Base-by-base conservation (phyloP, 2,329 filamentous ascomycete genomes). In the Echinosphaeria canescens region DNA sequence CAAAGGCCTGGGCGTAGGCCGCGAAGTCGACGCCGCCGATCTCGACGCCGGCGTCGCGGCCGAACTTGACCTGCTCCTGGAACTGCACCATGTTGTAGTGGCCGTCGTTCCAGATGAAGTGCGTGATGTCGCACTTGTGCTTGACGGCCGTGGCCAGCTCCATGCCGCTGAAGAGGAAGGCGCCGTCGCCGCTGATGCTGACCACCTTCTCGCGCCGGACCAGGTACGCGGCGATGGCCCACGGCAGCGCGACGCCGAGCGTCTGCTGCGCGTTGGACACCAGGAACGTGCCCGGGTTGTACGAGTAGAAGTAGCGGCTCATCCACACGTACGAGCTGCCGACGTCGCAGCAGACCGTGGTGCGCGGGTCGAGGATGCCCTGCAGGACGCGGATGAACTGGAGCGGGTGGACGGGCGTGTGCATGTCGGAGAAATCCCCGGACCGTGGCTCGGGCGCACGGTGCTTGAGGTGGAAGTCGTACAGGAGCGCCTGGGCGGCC, bases 41-140 rank as follows among this genome's bases (percentile, higher is more conserved):
- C 20, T 48, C 45, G 28, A 58, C 49, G 11, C 54, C 54, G 6
- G 42, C 42, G 15, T 42, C 48, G 15, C 54, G 43, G 3, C 53
- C 53, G 35, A 58, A 58, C 38, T 58, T 59, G 38, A 53, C 47
- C 30, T 54, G 51, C 39, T 58, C 54, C 33, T 59, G 54, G 36
- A 59, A 59, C 39, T 57, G 49, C 4, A 59, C 52, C 54, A 59
- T 59, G 36, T 59, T 58, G 38, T 52, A 59, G 16, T 46, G 47
- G 24, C 49, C 49, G 33, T 59, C 54, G 35, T 59, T 59, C 53
- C 53, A 57, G 33, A 58, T 44, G 32, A 59, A 57, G 34, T 59
- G 54, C 12, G 54, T 56, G 34, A 59, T 55, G 30, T 58, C 47
- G 38, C 53, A 58, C 6, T 46, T 43, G 26, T 57, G 52, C 33